A percentile compares a stretch with the other conserved stretches of the same genome.
These are phyloP conservation scores for Phytopythium helicoides DNA, from an alignment of 352 stramenopile species.

Conservation along the genomic window DNA sequence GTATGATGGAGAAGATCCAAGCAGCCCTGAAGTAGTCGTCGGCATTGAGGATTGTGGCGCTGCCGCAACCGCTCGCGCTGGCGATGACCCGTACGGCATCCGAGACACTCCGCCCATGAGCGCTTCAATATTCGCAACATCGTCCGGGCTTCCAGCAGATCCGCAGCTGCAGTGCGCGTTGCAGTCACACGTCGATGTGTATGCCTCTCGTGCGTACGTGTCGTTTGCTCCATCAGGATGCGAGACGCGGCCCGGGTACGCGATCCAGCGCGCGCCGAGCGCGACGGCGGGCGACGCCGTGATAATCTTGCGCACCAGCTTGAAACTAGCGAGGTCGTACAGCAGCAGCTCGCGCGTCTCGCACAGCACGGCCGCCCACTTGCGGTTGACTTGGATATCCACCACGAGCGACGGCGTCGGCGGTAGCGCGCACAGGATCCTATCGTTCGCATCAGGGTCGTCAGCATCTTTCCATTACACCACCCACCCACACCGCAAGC, in stretches of 20 bases:
- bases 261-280: conserved; percentile 65
- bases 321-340: conserved; percentile 52
- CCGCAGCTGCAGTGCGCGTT: conserved; percentile 13
- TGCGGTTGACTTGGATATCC: conserved; percentile 63
- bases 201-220: neutral
- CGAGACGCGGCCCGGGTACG: conserved; percentile 47
- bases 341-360: conserved; percentile 69
- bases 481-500: neutral
- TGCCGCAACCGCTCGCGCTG: neutral
- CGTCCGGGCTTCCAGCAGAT: conserved; percentile 10
- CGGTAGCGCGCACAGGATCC: conserved; percentile 45
- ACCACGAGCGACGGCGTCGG: conserved; percentile 62
- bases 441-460: neutral
- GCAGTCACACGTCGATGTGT: conserved; percentile 6
- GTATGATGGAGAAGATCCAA: conserved; percentile 44
- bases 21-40: conserved; percentile 11
- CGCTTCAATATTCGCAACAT: conserved; percentile 35
- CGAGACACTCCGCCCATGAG: conserved; percentile 29
- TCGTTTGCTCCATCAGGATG: neutral
- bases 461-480: neutral
- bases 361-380: conserved; percentile 55
- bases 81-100: conserved; percentile 6
- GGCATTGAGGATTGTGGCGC: neutral
- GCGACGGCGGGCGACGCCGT: conserved; percentile 62
- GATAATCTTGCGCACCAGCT: conserved; percentile 38